Conservation (phyloP, 73 alveolate genomes). For the Urostyla sp. region DNA sequence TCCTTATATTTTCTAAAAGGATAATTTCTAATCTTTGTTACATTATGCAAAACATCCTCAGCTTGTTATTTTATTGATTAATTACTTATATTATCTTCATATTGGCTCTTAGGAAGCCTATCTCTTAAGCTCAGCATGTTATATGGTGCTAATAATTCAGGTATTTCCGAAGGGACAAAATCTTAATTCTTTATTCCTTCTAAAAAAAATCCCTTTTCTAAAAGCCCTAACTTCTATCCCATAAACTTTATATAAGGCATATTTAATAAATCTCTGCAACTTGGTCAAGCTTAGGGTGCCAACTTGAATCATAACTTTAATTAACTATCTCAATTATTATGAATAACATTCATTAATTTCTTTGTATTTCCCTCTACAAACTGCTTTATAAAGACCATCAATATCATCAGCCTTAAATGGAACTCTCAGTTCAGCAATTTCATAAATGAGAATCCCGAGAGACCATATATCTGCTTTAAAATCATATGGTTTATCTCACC, state of each 20-base stretch:
- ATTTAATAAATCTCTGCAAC: constrained; percentile 26
- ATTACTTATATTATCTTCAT: constrained; percentile 7
- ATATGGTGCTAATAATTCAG: constrained; percentile 30
- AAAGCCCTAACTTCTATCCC: constrained; percentile 35
- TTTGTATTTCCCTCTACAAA: constrained; percentile 71
- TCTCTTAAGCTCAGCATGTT: neutral
- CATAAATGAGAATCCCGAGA: constrained; percentile 81
- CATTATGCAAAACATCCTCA: constrained; percentile 1
- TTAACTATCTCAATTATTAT: neutral
- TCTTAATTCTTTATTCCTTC: constrained; percentile 27
- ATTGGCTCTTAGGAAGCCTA: constrained; percentile 32
- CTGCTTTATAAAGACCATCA: constrained; percentile 78
- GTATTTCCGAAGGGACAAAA: constrained; percentile 7
- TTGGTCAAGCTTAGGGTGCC: constrained; percentile 15
- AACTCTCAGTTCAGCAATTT: constrained; percentile 70
- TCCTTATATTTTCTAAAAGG: constrained; percentile 20
- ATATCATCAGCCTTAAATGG: constrained; percentile 81
- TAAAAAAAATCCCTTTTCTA: neutral
- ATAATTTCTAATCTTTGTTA: constrained; percentile 11
- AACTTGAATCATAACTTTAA: constrained; percentile 7
- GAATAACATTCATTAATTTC: constrained; percentile 73
- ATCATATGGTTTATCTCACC: constrained; percentile 88
- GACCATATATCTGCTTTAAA: constrained; percentile 84
- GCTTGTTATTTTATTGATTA: constrained; percentile 11
- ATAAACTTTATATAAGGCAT: constrained; percentile 22